Conservation (phyloP, 1,284 basidiomycete genomes). For the Ustilago crameri region DNA sequence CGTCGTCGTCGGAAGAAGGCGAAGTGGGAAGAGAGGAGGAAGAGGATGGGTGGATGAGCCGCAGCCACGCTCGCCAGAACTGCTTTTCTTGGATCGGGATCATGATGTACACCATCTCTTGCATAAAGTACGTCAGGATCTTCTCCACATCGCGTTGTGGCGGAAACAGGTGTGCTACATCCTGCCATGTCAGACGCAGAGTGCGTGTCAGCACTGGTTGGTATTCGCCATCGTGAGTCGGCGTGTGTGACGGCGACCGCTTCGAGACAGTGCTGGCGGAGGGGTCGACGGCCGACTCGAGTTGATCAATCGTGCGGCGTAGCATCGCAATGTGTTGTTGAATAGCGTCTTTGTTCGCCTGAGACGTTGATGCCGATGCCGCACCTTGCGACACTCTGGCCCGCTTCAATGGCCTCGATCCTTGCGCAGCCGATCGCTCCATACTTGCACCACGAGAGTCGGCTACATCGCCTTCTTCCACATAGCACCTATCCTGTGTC, state of each 20-base stretch:
- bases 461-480: conserved; percentile 2
- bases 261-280: neutral
- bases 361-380: neutral
- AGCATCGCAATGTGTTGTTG: conserved; percentile 29
- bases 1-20: neutral
- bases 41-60: conserved; percentile 1
- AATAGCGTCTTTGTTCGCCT: conserved; percentile 1
- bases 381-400: neutral
- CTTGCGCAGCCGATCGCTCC: neutral
- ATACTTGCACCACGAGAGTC: neutral
- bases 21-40: neutral
- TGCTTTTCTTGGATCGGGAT: conserved; percentile 36
- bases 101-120: conserved; percentile 41
- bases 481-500: conserved; percentile 30
- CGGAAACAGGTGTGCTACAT: conserved; percentile 31
- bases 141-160: conserved; percentile 27
- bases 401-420: neutral
- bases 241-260: neutral
- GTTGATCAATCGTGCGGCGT: conserved; percentile 10
- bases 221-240: neutral
- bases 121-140: conserved; percentile 26
- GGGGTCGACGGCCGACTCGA: conserved; percentile 17
- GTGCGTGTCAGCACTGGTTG: conserved; percentile 9
- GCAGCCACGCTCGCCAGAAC: conserved; percentile 28
- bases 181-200: conserved; percentile 16